A percentile compares a stretch with the other conserved stretches of the same genome.
These are phyloP conservation scores for Malus orientalis DNA, from an alignment of 306 rosid genomes.

Conservation along the genomic window DNA sequence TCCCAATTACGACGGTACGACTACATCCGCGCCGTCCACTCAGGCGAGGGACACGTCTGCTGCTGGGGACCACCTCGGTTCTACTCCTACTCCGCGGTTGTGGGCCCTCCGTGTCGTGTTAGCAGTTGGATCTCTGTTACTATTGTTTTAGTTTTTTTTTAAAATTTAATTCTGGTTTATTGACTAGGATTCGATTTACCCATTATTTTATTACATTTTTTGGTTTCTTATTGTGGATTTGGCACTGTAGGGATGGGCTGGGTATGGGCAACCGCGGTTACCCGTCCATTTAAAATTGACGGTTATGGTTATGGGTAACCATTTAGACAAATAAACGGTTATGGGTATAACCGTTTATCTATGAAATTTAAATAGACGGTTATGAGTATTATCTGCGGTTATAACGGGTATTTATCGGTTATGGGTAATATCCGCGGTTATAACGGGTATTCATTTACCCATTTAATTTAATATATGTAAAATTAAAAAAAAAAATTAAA, in stretches of 20 bases:
- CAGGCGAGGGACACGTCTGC: constrained; percentile 38
- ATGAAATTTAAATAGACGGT: too few species aligned
- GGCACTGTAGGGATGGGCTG: background rate
- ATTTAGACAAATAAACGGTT: too few species aligned
- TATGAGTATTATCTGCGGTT: too few species aligned
- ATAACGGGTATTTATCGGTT: too few species aligned
- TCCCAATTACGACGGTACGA: constrained; percentile 30
- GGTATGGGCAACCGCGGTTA: too few species aligned
- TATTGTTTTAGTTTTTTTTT: background rate
- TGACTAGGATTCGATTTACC: background rate
- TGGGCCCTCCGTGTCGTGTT: constrained; percentile 11
- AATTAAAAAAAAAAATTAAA: too few species aligned
- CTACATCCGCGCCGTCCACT: constrained; percentile 19
- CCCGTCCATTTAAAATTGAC: too few species aligned
- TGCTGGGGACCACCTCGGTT: constrained; percentile 11
- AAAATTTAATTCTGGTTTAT: background rate
- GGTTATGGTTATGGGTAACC: too few species aligned
- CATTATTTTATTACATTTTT: background rate
- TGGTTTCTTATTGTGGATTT: background rate
- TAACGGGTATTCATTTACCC: too few species aligned
- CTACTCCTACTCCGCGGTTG: background rate
- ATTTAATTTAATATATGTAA: too few species aligned
- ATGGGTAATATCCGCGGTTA: too few species aligned
- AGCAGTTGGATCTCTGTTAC: constrained; percentile 19
- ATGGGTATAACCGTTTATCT: too few species aligned